A percentile compares a stretch with the other conserved stretches of the same genome.
Evolutionary conservation across 2,329 filamentous ascomycete genomes (phyloP).

Genomic region (Balansia obtecta): DNA sequence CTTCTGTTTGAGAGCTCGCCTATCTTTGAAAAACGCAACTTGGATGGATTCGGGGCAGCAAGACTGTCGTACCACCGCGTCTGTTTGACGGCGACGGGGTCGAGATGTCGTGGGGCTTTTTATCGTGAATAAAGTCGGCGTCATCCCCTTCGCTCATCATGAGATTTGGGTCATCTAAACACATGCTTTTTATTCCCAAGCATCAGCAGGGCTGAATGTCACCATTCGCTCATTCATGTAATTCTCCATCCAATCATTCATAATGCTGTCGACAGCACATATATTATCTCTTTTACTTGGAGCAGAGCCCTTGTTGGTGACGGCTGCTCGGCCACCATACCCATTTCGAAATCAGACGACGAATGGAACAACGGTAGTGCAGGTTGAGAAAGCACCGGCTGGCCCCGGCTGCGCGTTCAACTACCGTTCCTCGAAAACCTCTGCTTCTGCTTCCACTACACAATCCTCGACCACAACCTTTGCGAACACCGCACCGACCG

Average conservation of each 20-base stretch:
- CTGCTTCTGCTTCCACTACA: neutral
- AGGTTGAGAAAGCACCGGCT: neutral
- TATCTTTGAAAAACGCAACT: too few relatives aligned
- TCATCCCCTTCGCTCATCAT: neutral
- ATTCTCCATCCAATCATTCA: neutral
- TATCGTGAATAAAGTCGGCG: neutral
- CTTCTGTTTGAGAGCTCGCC: neutral
- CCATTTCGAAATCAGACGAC: neutral
- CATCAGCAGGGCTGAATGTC: neutral
- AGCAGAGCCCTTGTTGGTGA: neutral
- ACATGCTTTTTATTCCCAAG: neutral
- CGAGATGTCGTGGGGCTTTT: neutral
- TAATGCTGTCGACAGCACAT: conserved; percentile 1
- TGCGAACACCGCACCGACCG: neutral
- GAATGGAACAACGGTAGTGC: neutral
- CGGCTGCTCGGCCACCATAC: neutral
- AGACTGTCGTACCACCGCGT: too few relatives aligned
- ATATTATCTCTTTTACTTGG: conserved; percentile 3
- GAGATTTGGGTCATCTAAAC: neutral
- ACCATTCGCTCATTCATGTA: neutral
- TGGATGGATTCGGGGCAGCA: too few relatives aligned
- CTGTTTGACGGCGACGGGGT: neutral
- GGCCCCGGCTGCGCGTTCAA: neutral
- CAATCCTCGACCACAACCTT: conserved; percentile 2
- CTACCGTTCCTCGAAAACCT: neutral